Base-by-base conservation (phyloP, 176 grass and related monocot genomes). In the Dactylis glomerata region DNA sequence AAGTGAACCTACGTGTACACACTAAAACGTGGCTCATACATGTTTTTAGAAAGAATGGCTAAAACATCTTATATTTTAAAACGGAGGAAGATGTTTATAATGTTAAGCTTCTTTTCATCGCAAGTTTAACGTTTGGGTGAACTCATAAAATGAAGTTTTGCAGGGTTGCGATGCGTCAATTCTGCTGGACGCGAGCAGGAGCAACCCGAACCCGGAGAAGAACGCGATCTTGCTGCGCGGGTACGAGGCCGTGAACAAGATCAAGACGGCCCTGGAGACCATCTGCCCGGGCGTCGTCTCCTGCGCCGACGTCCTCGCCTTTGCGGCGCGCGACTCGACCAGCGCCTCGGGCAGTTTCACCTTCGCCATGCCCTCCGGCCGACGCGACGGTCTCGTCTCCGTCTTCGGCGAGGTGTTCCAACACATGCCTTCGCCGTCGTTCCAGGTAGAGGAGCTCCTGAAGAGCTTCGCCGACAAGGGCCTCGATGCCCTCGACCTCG, bases 291-390 rank as follows among this genome's bases (percentile, higher is more conserved):
- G 73, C 5, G 28, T 64, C 0, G 87, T 94, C 42, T 91, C 92
- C 24, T 94, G 89, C 49, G 92, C 92, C 5, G 92, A 94, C 79
- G 10, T 91, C 40, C 50, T 94, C 49, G 89, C 92, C 7, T 88
- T 82, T 12, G 84, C 92, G 0, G 76, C 92, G 0, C 89, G 92
- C 10, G 89, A 94, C 41, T 57, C 84, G 24, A 66, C 85, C 32
- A 3, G 27, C 12, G 1, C 88, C 27, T 77, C 79, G 2, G 88
- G 88, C 9, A 78, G 84, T 27, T 86, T 86, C 27, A 26, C 14
- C 26, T 97, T 93, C 49, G 4, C 31, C 73, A 86, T 97, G 52
- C 84, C 85, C 0, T 82, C 74, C 11, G 94, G 94, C 3, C 88
- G 91, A 40, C 87, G 84, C 24, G 91, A 97, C 55, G 94, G 94